Evolutionary conservation across 805 yeast genomes (phyloP), one percentile per base, ranked within the genome.

Genomic region (Hagleromyces aurorensis): DNA sequence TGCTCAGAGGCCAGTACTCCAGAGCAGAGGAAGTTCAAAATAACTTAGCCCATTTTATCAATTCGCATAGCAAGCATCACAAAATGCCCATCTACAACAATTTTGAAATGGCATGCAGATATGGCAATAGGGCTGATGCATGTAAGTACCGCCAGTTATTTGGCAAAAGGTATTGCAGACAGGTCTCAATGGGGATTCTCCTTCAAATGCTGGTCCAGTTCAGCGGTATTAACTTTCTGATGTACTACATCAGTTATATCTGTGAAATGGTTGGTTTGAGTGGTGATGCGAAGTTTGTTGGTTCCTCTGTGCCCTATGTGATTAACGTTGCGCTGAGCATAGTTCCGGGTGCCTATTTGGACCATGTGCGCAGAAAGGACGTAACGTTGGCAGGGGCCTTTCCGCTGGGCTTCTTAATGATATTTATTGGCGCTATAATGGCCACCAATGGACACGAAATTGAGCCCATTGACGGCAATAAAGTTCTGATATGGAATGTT

Each of bases 221-320:
- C n/a, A 60, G 67, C 30, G 67, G 70, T 4, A 62, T 65, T 7
- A 58, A 59, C 23, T 55, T 62, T 1, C 41, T 70, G 27, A 57
- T 65, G 61, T 65, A 61, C 41, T 67, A 67, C 31, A 55, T 67
- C 30, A 55, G 58, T 1, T 64, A 56, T 40, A 56, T 71, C 9
- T 70, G 75, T 48, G 67, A 62, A 18, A 61, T 63, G 57, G 56
- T 70, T 40, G 75, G 72, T 0, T 34, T 69, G 19, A 43, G 51
- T 7, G 66, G 61, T 0, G 47, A 58, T 3, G 29, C 37, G 4
- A 59, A 55, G 32, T 34, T 57, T 5, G 26, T 55, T 3, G 42
- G 64, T 3, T 64, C 65, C 1, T 57, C 67, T 0, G 40, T 60
- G 15, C 68, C 63, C 18, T 65, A 67, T 30, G 49, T 62, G 4